These are phyloP conservation scores for Emergomyces africanus DNA, from an alignment of 2,329 filamentous ascomycete species.

Conservation along the genomic window DNA sequence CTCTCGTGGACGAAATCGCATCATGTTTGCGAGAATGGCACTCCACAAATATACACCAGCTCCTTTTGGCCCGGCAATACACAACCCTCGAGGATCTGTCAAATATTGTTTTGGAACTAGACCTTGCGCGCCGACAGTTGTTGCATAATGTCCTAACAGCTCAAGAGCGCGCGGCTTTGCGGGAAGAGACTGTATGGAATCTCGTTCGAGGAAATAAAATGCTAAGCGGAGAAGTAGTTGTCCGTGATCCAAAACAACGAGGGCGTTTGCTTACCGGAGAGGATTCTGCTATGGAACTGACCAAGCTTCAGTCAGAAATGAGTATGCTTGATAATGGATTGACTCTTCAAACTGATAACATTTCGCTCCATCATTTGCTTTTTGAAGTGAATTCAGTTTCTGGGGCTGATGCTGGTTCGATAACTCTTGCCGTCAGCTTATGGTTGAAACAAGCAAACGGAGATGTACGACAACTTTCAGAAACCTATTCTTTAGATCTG, in stretches of 20 bases:
- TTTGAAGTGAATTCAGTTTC: conserved; percentile 75
- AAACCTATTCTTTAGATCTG: conserved; percentile 69
- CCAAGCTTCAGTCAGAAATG: conserved; percentile 89
- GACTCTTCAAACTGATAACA: conserved; percentile 51
- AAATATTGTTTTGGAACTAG: conserved; percentile 66
- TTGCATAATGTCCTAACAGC: conserved; percentile 86
- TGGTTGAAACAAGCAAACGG: conserved; percentile 57
- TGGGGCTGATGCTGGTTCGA: conserved; percentile 61
- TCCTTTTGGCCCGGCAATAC: conserved; percentile 75
- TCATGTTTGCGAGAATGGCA: conserved; percentile 97
- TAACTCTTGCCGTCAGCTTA: conserved; percentile 64
- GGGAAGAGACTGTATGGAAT: conserved; percentile 91
- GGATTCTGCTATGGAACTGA: conserved; percentile 84
- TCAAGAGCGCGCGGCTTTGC: conserved; percentile 65
- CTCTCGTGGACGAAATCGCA: conserved; percentile 92
- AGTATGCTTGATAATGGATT: conserved; percentile 80
- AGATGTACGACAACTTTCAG: conserved; percentile 57
- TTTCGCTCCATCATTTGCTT: conserved; percentile 65
- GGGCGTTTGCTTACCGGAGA: conserved; percentile 82
- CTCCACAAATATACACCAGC: conserved; percentile 86
- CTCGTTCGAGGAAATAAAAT: conserved; percentile 89
- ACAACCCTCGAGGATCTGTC: conserved; percentile 67
- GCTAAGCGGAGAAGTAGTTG: conserved; percentile 85
- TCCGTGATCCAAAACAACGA: conserved; percentile 70
- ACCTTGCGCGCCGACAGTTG: conserved; percentile 75